Conservation (phyloP, 208 protist genomes). For the Crithidia thermophila region DNA sequence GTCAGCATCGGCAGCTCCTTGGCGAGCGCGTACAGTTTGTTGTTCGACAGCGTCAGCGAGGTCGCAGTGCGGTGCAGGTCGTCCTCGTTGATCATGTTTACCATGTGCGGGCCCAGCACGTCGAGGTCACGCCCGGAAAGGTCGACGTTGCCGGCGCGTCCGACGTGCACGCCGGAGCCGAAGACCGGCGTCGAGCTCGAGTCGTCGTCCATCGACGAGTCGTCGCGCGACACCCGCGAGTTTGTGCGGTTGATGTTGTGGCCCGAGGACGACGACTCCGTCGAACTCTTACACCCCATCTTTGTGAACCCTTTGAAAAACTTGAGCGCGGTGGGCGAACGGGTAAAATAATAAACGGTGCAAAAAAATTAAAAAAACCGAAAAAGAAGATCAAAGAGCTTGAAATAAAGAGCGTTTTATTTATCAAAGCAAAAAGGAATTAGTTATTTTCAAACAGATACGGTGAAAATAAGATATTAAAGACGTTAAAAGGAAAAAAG, state of each 20-base stretch:
- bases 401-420: no score
- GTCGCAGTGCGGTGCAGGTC: constrained; percentile 68
- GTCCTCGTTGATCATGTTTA: constrained; percentile 72
- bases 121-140: constrained; percentile 69
- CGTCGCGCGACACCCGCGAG: constrained; percentile 6
- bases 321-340: not conserved
- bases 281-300: constrained; percentile 39
- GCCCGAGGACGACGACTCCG: not conserved
- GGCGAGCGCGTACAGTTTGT: constrained; percentile 77
- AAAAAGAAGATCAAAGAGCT: not conserved
- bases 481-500: no score
- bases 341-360: not conserved
- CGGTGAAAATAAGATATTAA: no score
- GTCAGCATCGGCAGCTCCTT: constrained; percentile 77
- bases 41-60: constrained; percentile 74
- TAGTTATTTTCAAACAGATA: no score
- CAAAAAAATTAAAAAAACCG: not conserved
- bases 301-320: not conserved
- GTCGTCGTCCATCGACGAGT: constrained; percentile 23
- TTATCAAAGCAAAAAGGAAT: no score
- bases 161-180: constrained; percentile 81
- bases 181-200: constrained; percentile 41
- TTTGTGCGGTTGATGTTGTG: not conserved
- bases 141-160: constrained; percentile 81
- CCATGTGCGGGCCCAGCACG: constrained; percentile 54